phyloP scores from a whole-genome alignment of 1,139 yeast genomes.

The Candida pseudoviswanathii region DNA sequence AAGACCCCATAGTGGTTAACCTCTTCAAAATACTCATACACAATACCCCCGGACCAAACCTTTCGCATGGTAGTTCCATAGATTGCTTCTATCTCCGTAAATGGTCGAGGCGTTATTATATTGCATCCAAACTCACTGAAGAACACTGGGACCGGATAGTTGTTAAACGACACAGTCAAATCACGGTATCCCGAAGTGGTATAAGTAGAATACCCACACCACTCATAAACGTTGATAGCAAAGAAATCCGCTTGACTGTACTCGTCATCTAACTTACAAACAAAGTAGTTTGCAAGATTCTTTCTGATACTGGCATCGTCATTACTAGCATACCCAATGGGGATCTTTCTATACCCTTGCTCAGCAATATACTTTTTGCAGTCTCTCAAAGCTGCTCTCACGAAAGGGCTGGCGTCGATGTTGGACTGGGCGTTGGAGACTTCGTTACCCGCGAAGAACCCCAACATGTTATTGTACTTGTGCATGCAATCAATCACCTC shows the following conservation, averaged over 20 bases:
- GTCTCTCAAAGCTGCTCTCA: conserved; percentile 64
- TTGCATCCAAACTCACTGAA: conserved; percentile 69
- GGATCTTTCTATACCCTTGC: conserved; percentile 49
- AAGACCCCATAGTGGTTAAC: conserved; percentile 40
- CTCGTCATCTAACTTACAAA: conserved; percentile 33
- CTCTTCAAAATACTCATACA: conserved; percentile 42
- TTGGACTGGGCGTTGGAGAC: conserved; percentile 53
- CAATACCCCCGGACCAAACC: conserved; percentile 47
- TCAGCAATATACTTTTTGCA: conserved; percentile 48
- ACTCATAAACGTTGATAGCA: conserved; percentile 65
- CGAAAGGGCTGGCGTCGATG: conserved; percentile 58
- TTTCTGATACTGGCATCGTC: conserved; percentile 57
- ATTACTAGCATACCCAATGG: conserved; percentile 64
- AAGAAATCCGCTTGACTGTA: conserved; percentile 49
- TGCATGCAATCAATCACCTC: conserved; percentile 54
- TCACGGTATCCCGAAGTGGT: conserved; percentile 59
- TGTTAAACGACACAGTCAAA: conserved; percentile 48
- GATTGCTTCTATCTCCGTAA: conserved; percentile 47
- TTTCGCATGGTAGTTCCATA: conserved; percentile 38
- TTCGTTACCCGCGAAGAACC: conserved; percentile 66
- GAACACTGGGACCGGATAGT: conserved; percentile 56
- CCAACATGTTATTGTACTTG: conserved; percentile 51
- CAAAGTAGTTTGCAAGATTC: conserved; percentile 49
- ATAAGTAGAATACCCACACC: conserved; percentile 67
- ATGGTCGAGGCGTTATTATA: conserved; percentile 54